Evolutionary conservation across 148 eudicot genomes (phyloP).

Genomic region (Silene conica): DNA sequence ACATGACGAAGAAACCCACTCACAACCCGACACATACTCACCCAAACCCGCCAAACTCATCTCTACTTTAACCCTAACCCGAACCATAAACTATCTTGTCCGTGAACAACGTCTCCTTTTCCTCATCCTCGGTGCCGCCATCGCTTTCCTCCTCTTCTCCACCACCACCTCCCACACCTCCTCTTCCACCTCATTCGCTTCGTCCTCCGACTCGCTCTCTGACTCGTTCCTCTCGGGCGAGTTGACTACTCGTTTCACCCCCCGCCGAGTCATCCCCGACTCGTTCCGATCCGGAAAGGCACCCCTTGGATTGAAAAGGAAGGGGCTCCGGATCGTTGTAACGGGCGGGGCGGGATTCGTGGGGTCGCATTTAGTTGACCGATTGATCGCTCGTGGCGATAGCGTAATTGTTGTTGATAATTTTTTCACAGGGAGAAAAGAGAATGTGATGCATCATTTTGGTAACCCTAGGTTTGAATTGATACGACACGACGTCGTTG

Average conservation of each 20-base stretch:
- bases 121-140: constrained; percentile 40
- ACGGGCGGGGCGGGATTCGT: constrained; percentile 96
- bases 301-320: constrained; percentile 66
- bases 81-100: constrained; percentile 69
- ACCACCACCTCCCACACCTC: constrained; percentile 51
- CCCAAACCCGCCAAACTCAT: constrained; percentile 63
- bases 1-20: constrained; percentile 40
- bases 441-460: constrained; percentile 85
- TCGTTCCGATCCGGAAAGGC: constrained; percentile 59
- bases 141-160: constrained; percentile 13
- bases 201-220: not conserved
- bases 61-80: constrained; percentile 43
- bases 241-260: constrained; percentile 24
- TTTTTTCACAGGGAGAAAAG: constrained; percentile 88
- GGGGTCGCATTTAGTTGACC: constrained; percentile 84
- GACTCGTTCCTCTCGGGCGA: constrained; percentile 34
- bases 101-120: constrained; percentile 76
- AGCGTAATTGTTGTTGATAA: constrained; percentile 94
- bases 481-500: constrained; percentile 96
- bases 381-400: constrained; percentile 76
- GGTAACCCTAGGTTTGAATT: constrained; percentile 88
- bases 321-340: constrained; percentile 71
- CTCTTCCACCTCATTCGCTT: constrained; percentile 27
- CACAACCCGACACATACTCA: constrained; percentile 39
- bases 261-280: constrained; percentile 13